Evolutionary conservation across 768 basidiomycete species (phyloP), one percentile per base, ranked within the genome.

Genomic region (Epithele typhae): DNA sequence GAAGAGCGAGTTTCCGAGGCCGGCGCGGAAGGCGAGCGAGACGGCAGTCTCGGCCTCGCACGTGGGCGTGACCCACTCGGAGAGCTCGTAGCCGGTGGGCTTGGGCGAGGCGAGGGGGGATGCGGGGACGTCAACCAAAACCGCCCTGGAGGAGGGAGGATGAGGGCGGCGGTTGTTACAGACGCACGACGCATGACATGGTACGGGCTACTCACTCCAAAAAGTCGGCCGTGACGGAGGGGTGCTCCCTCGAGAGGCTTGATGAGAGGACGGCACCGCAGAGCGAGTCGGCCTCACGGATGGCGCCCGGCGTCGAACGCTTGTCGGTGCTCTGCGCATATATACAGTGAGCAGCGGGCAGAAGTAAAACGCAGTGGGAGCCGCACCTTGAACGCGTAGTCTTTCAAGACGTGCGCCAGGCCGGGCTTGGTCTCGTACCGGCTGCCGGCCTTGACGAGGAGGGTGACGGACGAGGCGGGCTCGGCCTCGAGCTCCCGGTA

Each of bases 331-430:
- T 88, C 95, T 98, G 64, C 17, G 17, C 6, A n/a, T n/a, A n/a
- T n/a, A n/a, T n/a, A n/a, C n/a, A n/a, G n/a, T n/a, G n/a, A n/a
- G n/a, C n/a, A n/a, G n/a, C n/a, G n/a, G n/a, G n/a, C n/a, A n/a
- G n/a, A n/a, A n/a, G n/a, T n/a, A n/a, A n/a, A n/a, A n/a, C n/a
- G n/a, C n/a, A n/a, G n/a, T n/a, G n/a, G n/a, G n/a, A n/a, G n/a
- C n/a, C 82, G 39, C 56, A 97, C 95, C 87, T 96, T 97, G 84
- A 95, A 98, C 49, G 93, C 87, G 78, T 93, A 97, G 81, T 92
- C 93, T 79, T 96, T 96, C 68, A 97, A 77, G 51, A 82, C 85
- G 73, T 95, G 90, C 2, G 95, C 93, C 48, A 92, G 81, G 58
- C 95, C 95, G 35, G 92, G 81, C 63, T 85, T 85, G 53, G 81